Percentiles rank a stretch among this genome's conserved stretches.
phyloP scores from a whole-genome alignment of 1,284 basidiomycete species.

The Grifola frondosa region DNA sequence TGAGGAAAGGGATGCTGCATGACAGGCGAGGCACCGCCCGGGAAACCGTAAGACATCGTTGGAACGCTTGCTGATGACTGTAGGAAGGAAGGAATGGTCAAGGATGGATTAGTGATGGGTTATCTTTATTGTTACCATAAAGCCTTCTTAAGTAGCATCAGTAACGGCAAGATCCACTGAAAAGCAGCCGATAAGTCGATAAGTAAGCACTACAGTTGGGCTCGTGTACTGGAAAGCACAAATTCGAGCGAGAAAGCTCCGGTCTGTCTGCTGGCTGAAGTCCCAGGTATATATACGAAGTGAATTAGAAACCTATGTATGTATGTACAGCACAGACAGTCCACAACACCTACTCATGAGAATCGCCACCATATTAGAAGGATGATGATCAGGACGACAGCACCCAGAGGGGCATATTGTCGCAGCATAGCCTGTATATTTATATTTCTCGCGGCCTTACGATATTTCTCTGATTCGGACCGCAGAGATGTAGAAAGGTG shows the following conservation, averaged over 20 bases:
- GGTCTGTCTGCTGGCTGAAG: no score
- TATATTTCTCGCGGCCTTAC: constrained; percentile 93
- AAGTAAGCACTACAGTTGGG: background rate
- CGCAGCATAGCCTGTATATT: constrained; percentile 92
- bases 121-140: background rate
- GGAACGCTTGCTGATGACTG: constrained; percentile 4
- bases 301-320: constrained; percentile 11
- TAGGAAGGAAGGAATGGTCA: background rate
- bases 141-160: constrained; percentile 10
- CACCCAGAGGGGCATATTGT: constrained; percentile 92
- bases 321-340: constrained; percentile 10
- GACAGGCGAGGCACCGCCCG: constrained; percentile 25
- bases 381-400: constrained; percentile 77
- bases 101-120: constrained; percentile 6
- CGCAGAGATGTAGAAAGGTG: constrained; percentile 96
- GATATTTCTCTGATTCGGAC: constrained; percentile 96
- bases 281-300: background rate
- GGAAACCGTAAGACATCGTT: constrained; percentile 21
- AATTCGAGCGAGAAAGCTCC: no score
- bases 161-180: constrained; percentile 26
- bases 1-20: constrained; percentile 15
- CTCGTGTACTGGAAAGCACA: background rate
- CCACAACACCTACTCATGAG: constrained; percentile 37
- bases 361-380: constrained; percentile 94
- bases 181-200: background rate